Evolutionary conservation across 371 early-diverging fungal genomes (phyloP).

Genomic region (Zychaea mexicana): DNA sequence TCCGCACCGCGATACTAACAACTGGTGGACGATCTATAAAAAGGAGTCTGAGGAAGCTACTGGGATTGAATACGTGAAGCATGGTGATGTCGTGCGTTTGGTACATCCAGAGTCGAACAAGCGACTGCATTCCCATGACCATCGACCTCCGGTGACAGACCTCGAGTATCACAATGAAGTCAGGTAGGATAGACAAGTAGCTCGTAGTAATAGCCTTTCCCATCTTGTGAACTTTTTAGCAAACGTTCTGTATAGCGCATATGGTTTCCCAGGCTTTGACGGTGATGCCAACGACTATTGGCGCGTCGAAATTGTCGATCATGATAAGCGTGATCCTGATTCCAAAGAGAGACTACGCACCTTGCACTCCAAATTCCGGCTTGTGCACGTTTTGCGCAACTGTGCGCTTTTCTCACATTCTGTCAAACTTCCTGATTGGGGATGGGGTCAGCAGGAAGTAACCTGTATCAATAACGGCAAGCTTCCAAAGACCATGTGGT

Average conservation of each 20-base stretch:
- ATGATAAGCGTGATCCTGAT: conserved; percentile 58
- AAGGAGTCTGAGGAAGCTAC: conserved; percentile 36
- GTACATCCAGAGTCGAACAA: conserved; percentile 71
- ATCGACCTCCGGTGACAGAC: conserved; percentile 80
- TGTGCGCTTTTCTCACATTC: conserved; percentile 83
- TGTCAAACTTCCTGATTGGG: conserved; percentile 96
- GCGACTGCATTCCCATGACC: conserved; percentile 59
- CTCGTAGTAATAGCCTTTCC: too few relatives aligned
- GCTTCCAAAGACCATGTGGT: conserved; percentile 69
- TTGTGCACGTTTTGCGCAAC: conserved; percentile 73
- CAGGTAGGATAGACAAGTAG: conserved; percentile 36
- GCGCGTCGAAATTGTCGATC: conserved; percentile 71
- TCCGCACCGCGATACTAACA: conserved; percentile 88
- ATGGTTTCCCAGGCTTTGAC: conserved; percentile 54
- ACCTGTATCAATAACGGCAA: conserved; percentile 78
- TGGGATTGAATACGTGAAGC: conserved; percentile 48
- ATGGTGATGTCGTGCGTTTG: conserved; percentile 83
- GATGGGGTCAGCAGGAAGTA: conserved; percentile 94
- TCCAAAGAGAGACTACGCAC: conserved; percentile 62
- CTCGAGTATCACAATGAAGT: conserved; percentile 92
- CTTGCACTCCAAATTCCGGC: conserved; percentile 72
- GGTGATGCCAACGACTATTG: conserved; percentile 71
- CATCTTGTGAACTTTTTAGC: too few relatives aligned
- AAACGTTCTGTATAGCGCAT: conserved; percentile 52
- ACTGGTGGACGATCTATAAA: conserved; percentile 82